A percentile compares a stretch with the other conserved stretches of the same genome.
phyloP scores from a whole-genome alignment of 2,329 filamentous ascomycete species.

The Phyllosticta ampelicida region DNA sequence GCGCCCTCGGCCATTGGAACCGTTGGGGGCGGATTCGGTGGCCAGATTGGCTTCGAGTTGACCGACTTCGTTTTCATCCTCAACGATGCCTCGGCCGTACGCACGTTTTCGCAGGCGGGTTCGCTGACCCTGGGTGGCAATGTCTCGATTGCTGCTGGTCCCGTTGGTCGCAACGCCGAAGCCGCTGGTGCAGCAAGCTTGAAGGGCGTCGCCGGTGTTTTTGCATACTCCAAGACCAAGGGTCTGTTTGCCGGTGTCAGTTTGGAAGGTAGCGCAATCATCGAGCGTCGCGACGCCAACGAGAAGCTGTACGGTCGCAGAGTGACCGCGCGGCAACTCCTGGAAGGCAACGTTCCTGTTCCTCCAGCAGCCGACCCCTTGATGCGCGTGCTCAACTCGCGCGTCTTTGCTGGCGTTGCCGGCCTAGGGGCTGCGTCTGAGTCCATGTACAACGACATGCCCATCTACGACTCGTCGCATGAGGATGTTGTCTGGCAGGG shows the following conservation, averaged over 20 bases:
- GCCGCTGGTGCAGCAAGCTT: constrained; percentile 88
- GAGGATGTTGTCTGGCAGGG: constrained; percentile 82
- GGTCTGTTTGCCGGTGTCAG: constrained; percentile 93
- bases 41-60: constrained; percentile 77
- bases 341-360: constrained; percentile 65
- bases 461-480: constrained; percentile 73
- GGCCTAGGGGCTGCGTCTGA: constrained; percentile 40
- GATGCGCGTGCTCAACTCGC: constrained; percentile 73
- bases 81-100: constrained; percentile 81
- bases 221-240: constrained; percentile 97
- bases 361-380: constrained; percentile 77
- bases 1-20: constrained; percentile 73
- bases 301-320: constrained; percentile 86
- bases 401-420: constrained; percentile 64
- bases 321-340: constrained; percentile 69
- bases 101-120: constrained; percentile 86
- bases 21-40: constrained; percentile 70
- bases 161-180: constrained; percentile 88
- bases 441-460: constrained; percentile 84
- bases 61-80: constrained; percentile 98
- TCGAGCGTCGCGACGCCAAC: constrained; percentile 93
- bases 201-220: constrained; percentile 80
- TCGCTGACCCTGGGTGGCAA: constrained; percentile 91
- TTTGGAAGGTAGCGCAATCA: constrained; percentile 82
- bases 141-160: constrained; percentile 88